Conservation (phyloP, 2,329 filamentous ascomycete species). For the Parastagonospora nodorum region DNA sequence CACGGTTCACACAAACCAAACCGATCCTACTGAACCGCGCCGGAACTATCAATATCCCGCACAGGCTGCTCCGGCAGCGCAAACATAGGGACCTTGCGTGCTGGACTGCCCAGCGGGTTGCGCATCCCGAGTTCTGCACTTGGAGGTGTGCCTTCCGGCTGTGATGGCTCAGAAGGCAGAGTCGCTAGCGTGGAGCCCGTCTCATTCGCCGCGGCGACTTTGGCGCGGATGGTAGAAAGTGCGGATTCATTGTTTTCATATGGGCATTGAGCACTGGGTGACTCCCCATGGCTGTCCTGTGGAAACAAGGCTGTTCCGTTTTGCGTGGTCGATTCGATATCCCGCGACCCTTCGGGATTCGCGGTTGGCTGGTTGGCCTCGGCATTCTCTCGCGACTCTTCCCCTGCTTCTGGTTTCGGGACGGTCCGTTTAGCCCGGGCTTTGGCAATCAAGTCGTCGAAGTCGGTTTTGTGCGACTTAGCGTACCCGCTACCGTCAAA, state of each 20-base stretch:
- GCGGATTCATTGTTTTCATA: constrained; percentile 33
- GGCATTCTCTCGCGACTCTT: constrained; percentile 15
- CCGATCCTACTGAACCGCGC: constrained; percentile 16
- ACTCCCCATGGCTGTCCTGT: neutral
- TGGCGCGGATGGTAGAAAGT: constrained; percentile 24
- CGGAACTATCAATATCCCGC: constrained; percentile 44
- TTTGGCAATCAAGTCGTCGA: constrained; percentile 77
- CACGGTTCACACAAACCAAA: neutral
- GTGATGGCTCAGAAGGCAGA: constrained; percentile 7
- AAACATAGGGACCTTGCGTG: constrained; percentile 51
- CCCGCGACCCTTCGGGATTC: neutral
- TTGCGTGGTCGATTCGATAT: neutral
- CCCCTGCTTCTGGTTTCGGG: constrained; percentile 31
- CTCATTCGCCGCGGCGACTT: constrained; percentile 26
- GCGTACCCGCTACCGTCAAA: constrained; percentile 84
- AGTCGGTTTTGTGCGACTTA: constrained; percentile 72
- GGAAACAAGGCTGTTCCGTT: neutral
- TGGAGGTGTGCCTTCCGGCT: neutral
- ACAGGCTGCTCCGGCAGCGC: constrained; percentile 48
- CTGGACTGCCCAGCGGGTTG: constrained; percentile 31
- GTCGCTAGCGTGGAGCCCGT: constrained; percentile 10
- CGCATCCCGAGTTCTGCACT: constrained; percentile 14
- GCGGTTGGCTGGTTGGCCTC: constrained; percentile 1
- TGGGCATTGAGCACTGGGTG: constrained; percentile 4
- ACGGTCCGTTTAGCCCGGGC: constrained; percentile 64